Base-by-base conservation (phyloP, 2,329 filamentous ascomycete species). In the Calonectria hongkongensis region DNA sequence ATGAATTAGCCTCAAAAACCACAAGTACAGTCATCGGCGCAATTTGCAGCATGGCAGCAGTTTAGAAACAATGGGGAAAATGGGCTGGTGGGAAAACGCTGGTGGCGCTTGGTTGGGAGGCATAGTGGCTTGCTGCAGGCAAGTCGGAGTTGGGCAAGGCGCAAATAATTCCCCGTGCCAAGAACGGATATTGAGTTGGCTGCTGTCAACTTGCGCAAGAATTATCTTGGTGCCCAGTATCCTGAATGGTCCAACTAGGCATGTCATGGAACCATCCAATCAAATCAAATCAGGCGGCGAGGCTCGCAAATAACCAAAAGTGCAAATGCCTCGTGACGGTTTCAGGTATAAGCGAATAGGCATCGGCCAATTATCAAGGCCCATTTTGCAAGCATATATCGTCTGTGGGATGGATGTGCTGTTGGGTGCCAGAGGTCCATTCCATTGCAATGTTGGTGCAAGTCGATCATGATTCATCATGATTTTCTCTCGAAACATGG, bases 401-500 rank as follows among this genome's bases (percentile, higher is more conserved):
- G 65, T 51, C 36, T 27, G 39, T 33, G 50, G 48, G 45, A 56
- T 67, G 51, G 63, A 39, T 21, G 48, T 66, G 39, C 43, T 68
- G 47, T 48, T 58, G 54, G 70, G 67, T 48, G 69, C 48, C 58
- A 27, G 47, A 65, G 70, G 36, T 63, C 65, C 58, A 67, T 72
- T 63, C 65, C 58, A 67, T 72, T 47, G 65, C 70, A 66, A 68
- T 60, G 74, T 72, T 73, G 76, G 72, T 68, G 78, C 73, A 77
- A 41, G 76, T 74, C 75, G 75, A 72, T 73, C 73, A 79, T 76
- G 60, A 73, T 74, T 54, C 70, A 72, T 74, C 75, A 73, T 65
- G 63, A 63, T 65, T 68, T 18, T 50, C 36, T 36, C 71, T 79
- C 71, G 75, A 71, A 78, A 80, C 79, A 83, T 80, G 81, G 82